phyloP scores from a whole-genome alignment of 768 basidiomycete species.

The Hygrocybe punicea region DNA sequence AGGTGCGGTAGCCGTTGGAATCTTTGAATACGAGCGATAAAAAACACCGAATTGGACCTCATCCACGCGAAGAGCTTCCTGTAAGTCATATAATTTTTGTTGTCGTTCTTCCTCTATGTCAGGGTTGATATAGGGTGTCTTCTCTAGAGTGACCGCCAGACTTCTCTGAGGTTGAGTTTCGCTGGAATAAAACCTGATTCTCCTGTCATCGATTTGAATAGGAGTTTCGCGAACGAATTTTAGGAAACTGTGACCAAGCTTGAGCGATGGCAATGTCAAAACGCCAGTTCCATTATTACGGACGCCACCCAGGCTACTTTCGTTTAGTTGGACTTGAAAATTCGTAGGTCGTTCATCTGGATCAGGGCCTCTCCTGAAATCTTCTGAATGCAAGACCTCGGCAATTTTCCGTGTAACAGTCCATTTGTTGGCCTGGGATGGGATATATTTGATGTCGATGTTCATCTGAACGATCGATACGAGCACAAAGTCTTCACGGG shows the following conservation, averaged over 20 bases:
- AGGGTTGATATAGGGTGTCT: conserved; percentile 55
- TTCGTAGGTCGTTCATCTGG: conserved; percentile 44
- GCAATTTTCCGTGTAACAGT: conserved; percentile 57
- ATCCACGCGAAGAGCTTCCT: conserved; percentile 52
- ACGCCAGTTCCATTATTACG: conserved; percentile 54
- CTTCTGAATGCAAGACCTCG: conserved; percentile 52
- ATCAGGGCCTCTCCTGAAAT: conserved; percentile 40
- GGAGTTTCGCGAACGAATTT: conserved; percentile 40
- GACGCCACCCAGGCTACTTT: conserved; percentile 45
- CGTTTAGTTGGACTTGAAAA: conserved; percentile 56
- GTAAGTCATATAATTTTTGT: conserved; percentile 42
- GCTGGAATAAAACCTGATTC: conserved; percentile 35
- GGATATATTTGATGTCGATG: conserved; percentile 37
- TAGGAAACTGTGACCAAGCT: conserved; percentile 47
- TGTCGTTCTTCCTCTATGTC: conserved; percentile 50
- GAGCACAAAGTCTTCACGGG: too few relatives aligned
- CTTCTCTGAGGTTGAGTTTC: conserved; percentile 11
- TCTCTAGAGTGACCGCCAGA: conserved; percentile 41
- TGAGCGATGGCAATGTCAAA: conserved; percentile 38
- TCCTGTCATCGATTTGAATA: conserved; percentile 41
- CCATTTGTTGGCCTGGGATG: conserved; percentile 46
- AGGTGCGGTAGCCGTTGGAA: conserved; percentile 21
- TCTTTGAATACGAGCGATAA: conserved; percentile 40
- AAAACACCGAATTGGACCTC: conserved; percentile 66
- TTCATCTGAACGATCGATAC: conserved; percentile 30